Evolutionary conservation across 768 basidiomycete species (phyloP).

Genomic region (Collybia nuda): DNA sequence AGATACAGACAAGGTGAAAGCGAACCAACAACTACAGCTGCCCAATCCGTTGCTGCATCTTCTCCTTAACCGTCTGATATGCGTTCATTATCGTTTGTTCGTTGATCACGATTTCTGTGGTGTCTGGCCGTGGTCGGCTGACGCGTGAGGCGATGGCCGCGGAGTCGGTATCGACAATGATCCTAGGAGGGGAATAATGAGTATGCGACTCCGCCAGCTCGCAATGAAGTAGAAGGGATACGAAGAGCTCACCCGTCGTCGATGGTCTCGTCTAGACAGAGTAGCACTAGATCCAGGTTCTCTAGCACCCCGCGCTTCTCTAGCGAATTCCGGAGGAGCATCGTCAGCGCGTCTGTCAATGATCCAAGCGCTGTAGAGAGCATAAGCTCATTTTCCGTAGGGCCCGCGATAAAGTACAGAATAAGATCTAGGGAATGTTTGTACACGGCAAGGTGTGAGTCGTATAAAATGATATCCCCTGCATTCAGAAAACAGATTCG

Average conservation of each 20-base stretch:
- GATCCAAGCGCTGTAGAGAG: slow-evolving; percentile 81
- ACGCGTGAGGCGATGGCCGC: slow-evolving; percentile 95
- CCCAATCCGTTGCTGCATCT: slow-evolving; percentile 80
- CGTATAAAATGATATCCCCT: slow-evolving; percentile 95
- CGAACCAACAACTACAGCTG: slow-evolving; percentile 50
- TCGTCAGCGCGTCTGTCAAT: slow-evolving; percentile 80
- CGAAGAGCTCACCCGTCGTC: slow-evolving; percentile 84
- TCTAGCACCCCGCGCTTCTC: slow-evolving; percentile 95
- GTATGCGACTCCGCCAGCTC: not conserved
- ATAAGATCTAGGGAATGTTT: slow-evolving; percentile 94
- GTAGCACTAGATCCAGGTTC: slow-evolving; percentile 87
- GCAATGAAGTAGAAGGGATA: not conserved
- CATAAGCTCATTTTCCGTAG: slow-evolving; percentile 95
- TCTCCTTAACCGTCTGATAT: slow-evolving; percentile 86
- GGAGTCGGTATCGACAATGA: slow-evolving; percentile 96
- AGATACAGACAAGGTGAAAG: not conserved
- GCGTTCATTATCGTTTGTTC: slow-evolving; percentile 95
- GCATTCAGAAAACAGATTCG: not conserved
- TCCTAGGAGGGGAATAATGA: slow-evolving; percentile 45
- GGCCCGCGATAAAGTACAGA: slow-evolving; percentile 87
- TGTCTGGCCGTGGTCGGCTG: slow-evolving; percentile 88
- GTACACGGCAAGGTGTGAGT: slow-evolving; percentile 88
- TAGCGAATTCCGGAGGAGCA: slow-evolving; percentile 87
- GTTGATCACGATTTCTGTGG: slow-evolving; percentile 97
- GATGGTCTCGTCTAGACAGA: slow-evolving; percentile 95